Base-by-base conservation (phyloP, 2,329 filamentous ascomycete genomes). In the Zalaria obscura region DNA sequence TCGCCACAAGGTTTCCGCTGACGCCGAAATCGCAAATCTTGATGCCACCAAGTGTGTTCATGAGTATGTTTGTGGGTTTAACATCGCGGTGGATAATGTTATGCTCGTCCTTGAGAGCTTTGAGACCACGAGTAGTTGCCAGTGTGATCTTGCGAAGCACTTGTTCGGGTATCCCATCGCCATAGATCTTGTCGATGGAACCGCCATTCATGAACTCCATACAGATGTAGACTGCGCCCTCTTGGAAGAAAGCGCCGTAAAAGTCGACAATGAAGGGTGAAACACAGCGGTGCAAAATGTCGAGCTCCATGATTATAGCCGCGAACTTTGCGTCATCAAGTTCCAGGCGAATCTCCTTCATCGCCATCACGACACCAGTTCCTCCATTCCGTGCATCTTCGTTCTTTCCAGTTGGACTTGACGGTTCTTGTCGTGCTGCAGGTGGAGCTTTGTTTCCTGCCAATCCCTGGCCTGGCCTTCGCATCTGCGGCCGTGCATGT, bases 11-110 rank as follows among this genome's bases (percentile, higher is more conserved):
- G 54, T 98, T 98, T 40, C 91, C 91, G 50, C 84, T 93, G 42
- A 98, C 91, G 43, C 91, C 91, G 60, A 98, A 98, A 62, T 98
- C 91, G 63, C 91, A 98, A 44, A 98, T 94, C 65, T 98, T 98
- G 68, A 96, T 73, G 56, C 95, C 87, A 1, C 91, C 91, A 35
- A 74, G 74, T 2, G 80, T 83, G 62, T 96, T 98, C 60, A 86
- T 78, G 1, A 98, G 71, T 45, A 98, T 95, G 55, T 98, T 98
- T n/a, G 91, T 98, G 2, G 91, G 91, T 62, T 98, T 98, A 49
- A 98, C 91, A 57, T 98, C 91, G 49, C 91, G 81, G 59, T 98
- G 91, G 50, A 98, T 98, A 62, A 98, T 98, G 64, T 94, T 96
- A 68, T 98, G 91, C 47, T 95, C 87, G 47, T 98, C 91, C 61